These are phyloP conservation scores for Collybiopsis luxurians DNA, from an alignment of 768 basidiomycete species.

Conservation along the genomic window DNA sequence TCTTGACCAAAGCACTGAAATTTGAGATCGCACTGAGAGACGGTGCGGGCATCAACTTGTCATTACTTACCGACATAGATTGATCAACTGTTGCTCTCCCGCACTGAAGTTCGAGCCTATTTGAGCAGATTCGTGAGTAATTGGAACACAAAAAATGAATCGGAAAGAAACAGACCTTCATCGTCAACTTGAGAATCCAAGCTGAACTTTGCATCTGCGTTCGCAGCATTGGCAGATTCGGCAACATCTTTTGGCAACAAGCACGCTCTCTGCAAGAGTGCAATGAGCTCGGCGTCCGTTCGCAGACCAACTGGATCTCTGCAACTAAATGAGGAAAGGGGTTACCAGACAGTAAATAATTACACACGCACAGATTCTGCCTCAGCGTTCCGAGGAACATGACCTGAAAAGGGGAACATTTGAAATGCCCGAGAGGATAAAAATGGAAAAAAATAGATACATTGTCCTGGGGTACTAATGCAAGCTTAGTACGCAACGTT, in stretches of 20 bases:
- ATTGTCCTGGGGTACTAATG: constrained; percentile 69
- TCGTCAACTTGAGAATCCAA: constrained; percentile 58
- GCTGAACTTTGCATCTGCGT: constrained; percentile 63
- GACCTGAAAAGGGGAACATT: no score
- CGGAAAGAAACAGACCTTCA: constrained; percentile 40
- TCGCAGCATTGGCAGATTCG: constrained; percentile 42
- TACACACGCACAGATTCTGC: constrained; percentile 38
- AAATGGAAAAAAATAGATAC: constrained; percentile 16
- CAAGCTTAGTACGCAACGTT: constrained; percentile 47
- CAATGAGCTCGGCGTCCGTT: constrained; percentile 64
- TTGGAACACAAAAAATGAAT: background rate
- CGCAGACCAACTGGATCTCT: constrained; percentile 52
- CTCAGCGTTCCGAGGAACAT: constrained; percentile 51
- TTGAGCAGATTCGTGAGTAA: background rate
- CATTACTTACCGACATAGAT: constrained; percentile 36
- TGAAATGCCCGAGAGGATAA: no score
- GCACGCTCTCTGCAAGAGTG: constrained; percentile 57
- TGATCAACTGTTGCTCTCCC: constrained; percentile 67
- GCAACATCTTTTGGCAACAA: constrained; percentile 52
- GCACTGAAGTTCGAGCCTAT: constrained; percentile 62
- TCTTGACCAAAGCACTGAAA: constrained; percentile 54
- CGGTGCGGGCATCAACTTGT: no score
- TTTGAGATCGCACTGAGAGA: no score
- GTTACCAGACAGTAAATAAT: constrained; percentile 1
- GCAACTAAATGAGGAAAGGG: no score